Percentiles rank a stretch among this genome's conserved stretches.
Conservation (phyloP, 2,329 filamentous ascomycete genomes). For the Phaeoacremonium minimum region DNA sequence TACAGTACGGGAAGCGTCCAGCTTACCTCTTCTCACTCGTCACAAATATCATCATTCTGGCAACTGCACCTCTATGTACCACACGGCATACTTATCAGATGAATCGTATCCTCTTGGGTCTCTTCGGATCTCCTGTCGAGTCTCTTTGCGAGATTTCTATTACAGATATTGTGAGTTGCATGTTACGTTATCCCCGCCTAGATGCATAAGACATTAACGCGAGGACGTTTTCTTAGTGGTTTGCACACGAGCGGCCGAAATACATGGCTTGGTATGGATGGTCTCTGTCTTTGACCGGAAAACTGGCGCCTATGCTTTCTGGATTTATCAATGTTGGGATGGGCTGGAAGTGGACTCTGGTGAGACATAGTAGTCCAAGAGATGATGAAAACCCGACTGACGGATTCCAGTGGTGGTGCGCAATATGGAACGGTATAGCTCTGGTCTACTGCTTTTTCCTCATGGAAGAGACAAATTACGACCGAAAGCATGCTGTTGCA, state of each 20-base stretch:
- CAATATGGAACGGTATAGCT: slow-evolving; percentile 20
- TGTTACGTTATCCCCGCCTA: no score
- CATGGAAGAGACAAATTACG: slow-evolving; percentile 50
- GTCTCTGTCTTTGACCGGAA: slow-evolving; percentile 17
- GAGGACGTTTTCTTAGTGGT: slow-evolving; percentile 12
- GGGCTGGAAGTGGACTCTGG: slow-evolving; percentile 23
- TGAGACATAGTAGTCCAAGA: no score
- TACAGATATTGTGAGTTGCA: slow-evolving; percentile 14
- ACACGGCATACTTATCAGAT: slow-evolving; percentile 18
- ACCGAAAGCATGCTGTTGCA: slow-evolving; percentile 10
- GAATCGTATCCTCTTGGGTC: slow-evolving; percentile 20
- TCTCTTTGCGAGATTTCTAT: slow-evolving; percentile 22
- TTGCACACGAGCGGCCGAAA: slow-evolving; percentile 18
- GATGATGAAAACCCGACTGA: no score
- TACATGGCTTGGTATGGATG: slow-evolving; percentile 20
- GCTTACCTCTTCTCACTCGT: slow-evolving; percentile 22
- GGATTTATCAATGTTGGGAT: slow-evolving; percentile 24
- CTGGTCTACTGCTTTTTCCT: slow-evolving; percentile 39
- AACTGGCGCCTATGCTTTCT: slow-evolving; percentile 24
- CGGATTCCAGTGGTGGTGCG: slow-evolving; percentile 12
- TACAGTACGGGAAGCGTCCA: slow-evolving; percentile 23
- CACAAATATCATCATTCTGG: slow-evolving; percentile 18
- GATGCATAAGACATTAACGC: no score
- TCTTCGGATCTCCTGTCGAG: slow-evolving; percentile 22
- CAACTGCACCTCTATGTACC: slow-evolving; percentile 18